Evolutionary conservation across 1,139 yeast genomes (phyloP).

Genomic region (Taphrina confusa): DNA sequence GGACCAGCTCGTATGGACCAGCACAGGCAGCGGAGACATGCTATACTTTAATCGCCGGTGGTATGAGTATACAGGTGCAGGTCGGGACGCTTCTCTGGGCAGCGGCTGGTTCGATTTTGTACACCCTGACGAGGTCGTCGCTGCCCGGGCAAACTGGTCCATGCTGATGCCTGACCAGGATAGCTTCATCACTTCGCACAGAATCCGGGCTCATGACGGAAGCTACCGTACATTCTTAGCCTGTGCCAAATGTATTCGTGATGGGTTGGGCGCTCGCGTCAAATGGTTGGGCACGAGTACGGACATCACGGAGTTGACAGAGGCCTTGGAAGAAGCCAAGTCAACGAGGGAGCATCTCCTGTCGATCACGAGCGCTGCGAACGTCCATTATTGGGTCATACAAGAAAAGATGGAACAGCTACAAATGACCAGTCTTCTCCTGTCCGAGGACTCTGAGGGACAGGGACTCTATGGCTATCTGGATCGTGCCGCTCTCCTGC

Average conservation of each 20-base stretch:
- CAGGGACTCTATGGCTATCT: constrained; percentile 12
- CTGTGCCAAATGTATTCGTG: constrained; percentile 46
- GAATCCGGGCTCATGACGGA: constrained; percentile 46
- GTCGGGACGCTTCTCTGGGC: constrained; percentile 11
- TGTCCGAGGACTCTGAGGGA: not conserved
- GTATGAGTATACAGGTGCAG: constrained; percentile 26
- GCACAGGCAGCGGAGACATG: not conserved
- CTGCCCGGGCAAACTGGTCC: not conserved
- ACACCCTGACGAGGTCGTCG: constrained; percentile 2
- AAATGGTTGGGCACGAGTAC: constrained; percentile 48
- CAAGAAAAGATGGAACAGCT: not conserved
- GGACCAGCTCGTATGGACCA: constrained; percentile 21
- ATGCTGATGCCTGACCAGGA: constrained; percentile 9
- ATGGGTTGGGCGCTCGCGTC: constrained; percentile 45
- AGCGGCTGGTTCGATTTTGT: constrained; percentile 17
- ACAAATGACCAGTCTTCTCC: constrained; percentile 11
- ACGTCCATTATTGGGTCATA: constrained; percentile 20
- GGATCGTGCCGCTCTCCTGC: constrained; percentile 1
- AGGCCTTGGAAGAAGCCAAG: constrained; percentile 17
- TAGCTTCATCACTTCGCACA: constrained; percentile 44
- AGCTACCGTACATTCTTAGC: constrained; percentile 44
- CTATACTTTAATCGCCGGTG: constrained; percentile 7
- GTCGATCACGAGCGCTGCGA: constrained; percentile 19
- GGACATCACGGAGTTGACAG: constrained; percentile 49
- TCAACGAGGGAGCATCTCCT: constrained; percentile 16